Evolutionary conservation across 2,329 filamentous ascomycete species (phyloP).

Genomic region (Pleomassaria siparia): DNA sequence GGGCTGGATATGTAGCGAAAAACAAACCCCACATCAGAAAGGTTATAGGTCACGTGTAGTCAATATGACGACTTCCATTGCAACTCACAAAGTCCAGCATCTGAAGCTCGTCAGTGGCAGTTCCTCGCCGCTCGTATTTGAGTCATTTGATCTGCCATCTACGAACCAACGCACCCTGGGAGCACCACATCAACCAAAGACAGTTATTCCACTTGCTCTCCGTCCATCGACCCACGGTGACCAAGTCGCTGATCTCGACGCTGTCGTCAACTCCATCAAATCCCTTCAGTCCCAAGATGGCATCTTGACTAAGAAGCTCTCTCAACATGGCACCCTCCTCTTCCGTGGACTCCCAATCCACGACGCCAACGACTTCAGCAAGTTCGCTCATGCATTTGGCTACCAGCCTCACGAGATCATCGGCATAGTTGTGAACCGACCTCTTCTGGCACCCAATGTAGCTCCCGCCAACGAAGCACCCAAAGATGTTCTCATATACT

Average conservation of each 20-base stretch:
- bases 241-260: constrained; percentile 27
- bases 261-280: constrained; percentile 42
- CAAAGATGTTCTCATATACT: constrained; percentile 53
- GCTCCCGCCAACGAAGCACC: constrained; percentile 53
- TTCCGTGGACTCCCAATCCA: constrained; percentile 52
- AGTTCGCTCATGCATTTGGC: constrained; percentile 54
- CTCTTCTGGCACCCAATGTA: constrained; percentile 48
- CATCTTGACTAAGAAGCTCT: constrained; percentile 23
- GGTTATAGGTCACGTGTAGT: not conserved
- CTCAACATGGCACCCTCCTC: constrained; percentile 50
- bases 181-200: constrained; percentile 42
- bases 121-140: constrained; percentile 31
- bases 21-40: not conserved
- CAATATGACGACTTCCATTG: constrained; percentile 13
- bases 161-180: constrained; percentile 48
- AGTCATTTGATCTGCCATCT: constrained; percentile 44
- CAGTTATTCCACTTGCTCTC: constrained; percentile 46
- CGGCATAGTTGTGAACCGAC: constrained; percentile 52
- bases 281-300: constrained; percentile 33
- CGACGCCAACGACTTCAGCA: constrained; percentile 50
- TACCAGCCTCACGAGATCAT: constrained; percentile 54
- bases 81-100: constrained; percentile 3
- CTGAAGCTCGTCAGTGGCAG: constrained; percentile 22
- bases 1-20: not conserved
- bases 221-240: constrained; percentile 27